Evolutionary conservation across 2,329 filamentous ascomycete species (phyloP).

Genomic region (Gnomoniopsis smithogilvyi): DNA sequence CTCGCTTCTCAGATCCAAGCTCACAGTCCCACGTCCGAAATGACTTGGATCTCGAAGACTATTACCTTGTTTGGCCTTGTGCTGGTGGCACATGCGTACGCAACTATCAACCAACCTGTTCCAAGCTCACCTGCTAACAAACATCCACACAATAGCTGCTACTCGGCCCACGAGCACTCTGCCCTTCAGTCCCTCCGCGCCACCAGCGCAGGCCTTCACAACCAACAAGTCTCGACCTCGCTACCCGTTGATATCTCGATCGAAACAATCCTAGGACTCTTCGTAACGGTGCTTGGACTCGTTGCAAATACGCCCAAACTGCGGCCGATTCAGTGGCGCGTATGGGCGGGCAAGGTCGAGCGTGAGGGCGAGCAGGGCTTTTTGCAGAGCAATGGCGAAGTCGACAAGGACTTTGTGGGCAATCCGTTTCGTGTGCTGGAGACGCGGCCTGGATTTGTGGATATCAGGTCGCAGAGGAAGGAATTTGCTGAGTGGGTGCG

Average conservation of each 20-base stretch:
- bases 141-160: conserved; percentile 61
- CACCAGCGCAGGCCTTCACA: conserved; percentile 42
- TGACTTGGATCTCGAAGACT: conserved; percentile 69
- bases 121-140: conserved; percentile 16
- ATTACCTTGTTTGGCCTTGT: conserved; percentile 73
- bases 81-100: conserved; percentile 85
- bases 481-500: conserved; percentile 77
- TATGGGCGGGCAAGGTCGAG: conserved; percentile 83
- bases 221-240: conserved; percentile 40
- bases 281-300: conserved; percentile 79
- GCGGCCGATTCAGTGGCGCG: conserved; percentile 79
- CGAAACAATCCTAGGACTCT: conserved; percentile 77
- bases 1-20: not conserved
- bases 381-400: conserved; percentile 55
- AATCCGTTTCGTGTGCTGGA: conserved; percentile 82
- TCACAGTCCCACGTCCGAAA: conserved; percentile 31
- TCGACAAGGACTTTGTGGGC: conserved; percentile 66
- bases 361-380: conserved; percentile 64
- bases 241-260: conserved; percentile 84
- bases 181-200: conserved; percentile 60
- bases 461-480: conserved; percentile 76
- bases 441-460: conserved; percentile 78
- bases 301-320: conserved; percentile 74
- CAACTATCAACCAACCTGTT: conserved; percentile 14
- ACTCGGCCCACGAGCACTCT: conserved; percentile 92